These are phyloP conservation scores for Francoa sonchifolia DNA, from an alignment of 441 rosid species.

Conservation along the genomic window DNA sequence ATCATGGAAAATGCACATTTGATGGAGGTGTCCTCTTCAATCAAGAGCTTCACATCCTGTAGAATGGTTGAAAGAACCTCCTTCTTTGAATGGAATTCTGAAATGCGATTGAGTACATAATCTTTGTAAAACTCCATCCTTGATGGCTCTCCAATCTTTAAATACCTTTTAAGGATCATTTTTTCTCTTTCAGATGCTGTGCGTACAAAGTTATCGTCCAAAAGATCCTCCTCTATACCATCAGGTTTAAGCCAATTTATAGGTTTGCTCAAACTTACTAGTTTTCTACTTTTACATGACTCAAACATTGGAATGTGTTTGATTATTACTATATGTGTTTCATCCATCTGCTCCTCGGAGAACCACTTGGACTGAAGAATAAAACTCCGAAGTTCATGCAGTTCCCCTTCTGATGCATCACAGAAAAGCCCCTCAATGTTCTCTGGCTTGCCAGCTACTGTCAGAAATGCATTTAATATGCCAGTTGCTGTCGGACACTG, in stretches of 20 bases:
- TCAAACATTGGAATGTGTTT: conserved; percentile 84
- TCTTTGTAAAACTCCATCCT: conserved; percentile 69
- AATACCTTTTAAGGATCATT: conserved; percentile 55
- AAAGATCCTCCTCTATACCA: conserved; percentile 65
- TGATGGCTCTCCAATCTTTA: conserved; percentile 62
- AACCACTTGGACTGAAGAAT: conserved; percentile 98
- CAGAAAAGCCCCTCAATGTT: conserved; percentile 45
- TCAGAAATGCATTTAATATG: conserved; percentile 68
- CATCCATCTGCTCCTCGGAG: conserved; percentile 62
- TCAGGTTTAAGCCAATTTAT: conserved; percentile 83
- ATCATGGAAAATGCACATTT: conserved; percentile 43
- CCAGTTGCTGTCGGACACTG: conserved; percentile 89
- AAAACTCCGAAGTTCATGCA: conserved; percentile 85
- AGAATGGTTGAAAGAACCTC: conserved; percentile 63
- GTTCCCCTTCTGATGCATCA: conserved; percentile 70
- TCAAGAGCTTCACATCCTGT: conserved; percentile 67
- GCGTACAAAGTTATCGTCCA: conserved; percentile 83
- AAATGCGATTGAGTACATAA: conserved; percentile 78
- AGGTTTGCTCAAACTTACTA: conserved; percentile 58
- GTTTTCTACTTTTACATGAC: conserved; percentile 67
- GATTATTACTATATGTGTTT: conserved; percentile 48
- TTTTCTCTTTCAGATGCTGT: conserved; percentile 84
- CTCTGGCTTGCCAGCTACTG: conserved; percentile 58
- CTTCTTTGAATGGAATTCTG: conserved; percentile 60
- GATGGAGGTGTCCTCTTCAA: conserved; percentile 52